Percentiles rank a stretch among this genome's conserved stretches.
Evolutionary conservation across 805 yeast genomes (phyloP).

Genomic region (Starmerella scarabaei): DNA sequence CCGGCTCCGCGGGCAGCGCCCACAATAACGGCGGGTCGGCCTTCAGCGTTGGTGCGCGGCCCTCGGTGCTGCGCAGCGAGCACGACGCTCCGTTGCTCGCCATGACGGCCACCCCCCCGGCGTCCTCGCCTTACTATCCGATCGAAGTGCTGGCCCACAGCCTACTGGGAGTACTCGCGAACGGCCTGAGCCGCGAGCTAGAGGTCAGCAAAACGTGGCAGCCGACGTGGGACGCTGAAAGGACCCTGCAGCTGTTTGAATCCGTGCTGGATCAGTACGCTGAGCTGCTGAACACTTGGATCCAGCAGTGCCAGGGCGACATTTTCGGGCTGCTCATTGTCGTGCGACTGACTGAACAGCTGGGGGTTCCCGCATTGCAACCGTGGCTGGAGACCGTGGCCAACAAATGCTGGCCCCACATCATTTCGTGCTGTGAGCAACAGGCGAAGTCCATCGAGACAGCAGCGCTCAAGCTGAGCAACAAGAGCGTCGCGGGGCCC

Average conservation of each 20-base stretch:
- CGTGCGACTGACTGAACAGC: slow-evolving; percentile 46
- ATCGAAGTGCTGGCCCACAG: slow-evolving; percentile 17
- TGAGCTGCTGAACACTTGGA: slow-evolving; percentile 8
- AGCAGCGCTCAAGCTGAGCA: slow-evolving; percentile 31
- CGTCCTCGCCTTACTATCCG: slow-evolving; percentile 8
- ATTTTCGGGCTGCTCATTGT: slow-evolving; percentile 65
- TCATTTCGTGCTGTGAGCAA: slow-evolving; percentile 60
- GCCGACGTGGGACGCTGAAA: background rate
- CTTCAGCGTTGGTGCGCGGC: slow-evolving; percentile 20
- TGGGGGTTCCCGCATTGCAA: slow-evolving; percentile 27
- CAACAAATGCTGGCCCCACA: slow-evolving; percentile 72
- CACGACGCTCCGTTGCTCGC: slow-evolving; percentile 11
- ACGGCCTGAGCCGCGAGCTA: background rate
- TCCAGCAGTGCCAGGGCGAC: slow-evolving; percentile 31
- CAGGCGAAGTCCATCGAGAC: slow-evolving; percentile 62
- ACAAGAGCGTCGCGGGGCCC: slow-evolving; percentile 28
- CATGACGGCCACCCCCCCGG: slow-evolving; percentile 12
- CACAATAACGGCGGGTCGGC: background rate
- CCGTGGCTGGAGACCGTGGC: slow-evolving; percentile 37
- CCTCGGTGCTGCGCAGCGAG: slow-evolving; percentile 11
- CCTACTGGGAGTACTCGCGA: slow-evolving; percentile 10
- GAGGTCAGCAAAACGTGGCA: background rate
- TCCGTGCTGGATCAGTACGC: slow-evolving; percentile 10
- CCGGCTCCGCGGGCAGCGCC: background rate
- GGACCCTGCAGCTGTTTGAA: slow-evolving; percentile 5